These are phyloP conservation scores for Stipa capillata DNA, from an alignment of 176 grass and related monocot species.

Conservation along the genomic window DNA sequence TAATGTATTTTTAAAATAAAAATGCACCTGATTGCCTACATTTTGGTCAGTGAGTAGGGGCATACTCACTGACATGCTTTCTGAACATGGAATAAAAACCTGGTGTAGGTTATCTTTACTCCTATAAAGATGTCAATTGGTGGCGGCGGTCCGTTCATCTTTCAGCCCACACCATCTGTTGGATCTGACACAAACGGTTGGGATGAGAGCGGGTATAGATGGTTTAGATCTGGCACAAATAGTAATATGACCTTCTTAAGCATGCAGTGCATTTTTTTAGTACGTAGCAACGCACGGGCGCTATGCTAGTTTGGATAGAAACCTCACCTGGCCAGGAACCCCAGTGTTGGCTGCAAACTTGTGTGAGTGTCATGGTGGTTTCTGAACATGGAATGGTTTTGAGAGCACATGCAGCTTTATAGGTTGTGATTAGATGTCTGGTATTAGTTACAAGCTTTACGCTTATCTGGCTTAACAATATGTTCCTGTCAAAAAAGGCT, in stretches of 20 bases:
- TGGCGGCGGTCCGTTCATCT: too few species aligned
- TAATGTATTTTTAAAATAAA: neutral
- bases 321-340: neutral
- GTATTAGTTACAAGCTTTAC: neutral
- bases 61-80: too few species aligned
- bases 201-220: too few species aligned
- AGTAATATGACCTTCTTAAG: too few species aligned
- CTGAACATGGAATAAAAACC: too few species aligned
- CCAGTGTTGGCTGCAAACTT: neutral
- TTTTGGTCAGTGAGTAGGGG: neutral
- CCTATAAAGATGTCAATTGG: too few species aligned
- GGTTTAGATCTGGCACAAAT: too few species aligned
- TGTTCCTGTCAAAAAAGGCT: too few species aligned
- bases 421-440: neutral
- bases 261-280: too few species aligned
- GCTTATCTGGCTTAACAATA: neutral
- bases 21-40: neutral
- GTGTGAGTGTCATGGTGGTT: neutral
- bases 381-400: constrained; percentile 10
- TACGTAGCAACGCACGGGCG: too few species aligned
- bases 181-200: too few species aligned
- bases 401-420: neutral
- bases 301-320: constrained; percentile 17
- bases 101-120: neutral
- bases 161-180: too few species aligned